phyloP scores from a whole-genome alignment of 768 basidiomycete genomes.

The Calocybe cyanea region DNA sequence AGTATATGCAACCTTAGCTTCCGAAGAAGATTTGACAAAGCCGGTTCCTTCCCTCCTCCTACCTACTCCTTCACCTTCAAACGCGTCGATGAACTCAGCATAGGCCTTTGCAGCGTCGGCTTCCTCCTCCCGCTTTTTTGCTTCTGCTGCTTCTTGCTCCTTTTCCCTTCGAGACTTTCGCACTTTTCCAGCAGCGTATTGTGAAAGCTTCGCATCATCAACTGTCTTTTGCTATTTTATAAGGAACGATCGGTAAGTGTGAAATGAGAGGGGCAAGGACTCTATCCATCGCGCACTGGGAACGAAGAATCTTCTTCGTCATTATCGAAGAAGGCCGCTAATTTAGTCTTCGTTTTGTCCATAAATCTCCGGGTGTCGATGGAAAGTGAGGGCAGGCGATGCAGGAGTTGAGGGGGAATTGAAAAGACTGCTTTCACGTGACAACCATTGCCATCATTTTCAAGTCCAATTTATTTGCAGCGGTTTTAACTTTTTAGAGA shows the following conservation, averaged over 20 bases:
- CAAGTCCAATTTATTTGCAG: too few species aligned
- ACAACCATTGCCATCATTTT: too few species aligned
- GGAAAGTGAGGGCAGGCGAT: too few species aligned
- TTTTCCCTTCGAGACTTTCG: conserved; percentile 90
- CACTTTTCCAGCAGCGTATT: conserved; percentile 81
- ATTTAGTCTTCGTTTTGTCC: conserved; percentile 65
- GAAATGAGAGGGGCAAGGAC: conserved; percentile 48
- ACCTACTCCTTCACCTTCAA: conserved; percentile 64
- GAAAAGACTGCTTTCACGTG: too few species aligned
- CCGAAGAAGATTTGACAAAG: conserved; percentile 61
- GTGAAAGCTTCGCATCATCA: conserved; percentile 81
- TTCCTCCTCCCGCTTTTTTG: conserved; percentile 83
- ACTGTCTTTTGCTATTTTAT: conserved; percentile 76
- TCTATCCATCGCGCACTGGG: conserved; percentile 89
- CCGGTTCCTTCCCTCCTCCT: conserved; percentile 47
- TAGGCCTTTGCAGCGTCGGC: conserved; percentile 74
- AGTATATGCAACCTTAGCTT: conserved; percentile 46
- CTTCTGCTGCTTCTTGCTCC: conserved; percentile 90
- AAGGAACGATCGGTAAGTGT: conserved; percentile 58
- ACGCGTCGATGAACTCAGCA: conserved; percentile 81
- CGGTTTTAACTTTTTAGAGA: too few species aligned
- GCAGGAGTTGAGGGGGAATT: too few species aligned
- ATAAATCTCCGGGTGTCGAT: conserved; percentile 18
- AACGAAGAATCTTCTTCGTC: conserved; percentile 84
- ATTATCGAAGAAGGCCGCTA: conserved; percentile 82